Evolutionary conservation across 1,284 basidiomycete species (phyloP).

Genomic region (Abortiporus biennis): DNA sequence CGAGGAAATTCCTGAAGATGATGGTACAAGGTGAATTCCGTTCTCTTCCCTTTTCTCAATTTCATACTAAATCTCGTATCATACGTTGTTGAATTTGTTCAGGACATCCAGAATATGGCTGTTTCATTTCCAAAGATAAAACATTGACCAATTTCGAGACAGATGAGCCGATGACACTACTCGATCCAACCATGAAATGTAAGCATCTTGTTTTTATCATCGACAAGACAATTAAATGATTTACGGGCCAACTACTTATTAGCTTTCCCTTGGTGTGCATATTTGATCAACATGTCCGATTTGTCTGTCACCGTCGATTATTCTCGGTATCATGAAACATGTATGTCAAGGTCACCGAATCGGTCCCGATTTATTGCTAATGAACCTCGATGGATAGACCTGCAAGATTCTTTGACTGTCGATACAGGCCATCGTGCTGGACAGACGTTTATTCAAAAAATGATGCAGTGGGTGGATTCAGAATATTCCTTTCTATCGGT

Average conservation of each 20-base stretch:
- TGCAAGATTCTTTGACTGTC: slow-evolving; percentile 61
- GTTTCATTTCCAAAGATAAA: slow-evolving; percentile 84
- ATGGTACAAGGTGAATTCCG: slow-evolving; percentile 66
- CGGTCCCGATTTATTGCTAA: too few relatives aligned
- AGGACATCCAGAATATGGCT: slow-evolving; percentile 93
- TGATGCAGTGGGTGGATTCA: slow-evolving; percentile 64
- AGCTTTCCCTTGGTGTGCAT: slow-evolving; percentile 93
- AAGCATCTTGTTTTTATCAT: slow-evolving; percentile 10
- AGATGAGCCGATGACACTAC: slow-evolving; percentile 49
- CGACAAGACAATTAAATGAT: not conserved
- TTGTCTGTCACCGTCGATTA: slow-evolving; percentile 78
- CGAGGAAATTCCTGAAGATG: slow-evolving; percentile 64
- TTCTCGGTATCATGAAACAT: slow-evolving; percentile 50
- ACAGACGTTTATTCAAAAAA: slow-evolving; percentile 53
- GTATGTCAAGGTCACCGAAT: too few relatives aligned
- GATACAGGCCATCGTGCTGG: slow-evolving; percentile 54
- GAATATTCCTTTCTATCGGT: too few relatives aligned
- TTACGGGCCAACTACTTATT: slow-evolving; percentile 4
- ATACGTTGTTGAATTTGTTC: not conserved
- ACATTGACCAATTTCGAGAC: slow-evolving; percentile 84
- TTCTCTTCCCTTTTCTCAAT: not conserved
- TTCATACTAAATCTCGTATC: not conserved
- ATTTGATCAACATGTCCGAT: slow-evolving; percentile 67
- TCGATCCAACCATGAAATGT: slow-evolving; percentile 44
- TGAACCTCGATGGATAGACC: slow-evolving; percentile 31